phyloP scores from a whole-genome alignment of 192 early-diverging fungal species.

The Backusella morwellensis region DNA sequence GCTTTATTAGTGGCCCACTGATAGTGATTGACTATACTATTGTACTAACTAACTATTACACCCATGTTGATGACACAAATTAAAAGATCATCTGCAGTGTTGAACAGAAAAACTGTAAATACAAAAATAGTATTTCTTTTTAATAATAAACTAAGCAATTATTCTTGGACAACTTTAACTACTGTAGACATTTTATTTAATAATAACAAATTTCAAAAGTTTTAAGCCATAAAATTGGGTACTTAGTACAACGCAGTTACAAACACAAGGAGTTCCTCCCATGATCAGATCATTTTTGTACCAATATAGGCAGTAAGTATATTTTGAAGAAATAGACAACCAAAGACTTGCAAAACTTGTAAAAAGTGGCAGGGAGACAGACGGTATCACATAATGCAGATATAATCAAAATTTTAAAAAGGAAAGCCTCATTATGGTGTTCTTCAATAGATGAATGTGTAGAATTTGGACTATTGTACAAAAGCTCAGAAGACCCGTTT shows the following conservation, averaged over 20 bases:
- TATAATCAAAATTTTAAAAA: background rate
- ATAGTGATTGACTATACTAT: conserved; percentile 87
- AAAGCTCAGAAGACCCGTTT: too few relatives aligned
- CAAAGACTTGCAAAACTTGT: too few relatives aligned
- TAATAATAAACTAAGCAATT: conserved; percentile 83
- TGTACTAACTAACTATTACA: conserved; percentile 88
- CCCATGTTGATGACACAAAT: conserved; percentile 83
- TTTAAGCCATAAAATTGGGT: conserved; percentile 75
- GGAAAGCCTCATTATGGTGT: background rate
- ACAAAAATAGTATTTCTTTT: conserved; percentile 77
- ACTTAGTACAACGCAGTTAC: background rate
- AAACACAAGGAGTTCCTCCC: background rate
- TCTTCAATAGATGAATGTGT: background rate
- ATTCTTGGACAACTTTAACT: conserved; percentile 86
- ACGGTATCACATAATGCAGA: background rate
- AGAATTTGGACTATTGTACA: too few relatives aligned
- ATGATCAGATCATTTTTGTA: background rate
- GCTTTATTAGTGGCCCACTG: conserved; percentile 95
- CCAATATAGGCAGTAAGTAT: too few relatives aligned
- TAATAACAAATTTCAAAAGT: conserved; percentile 91
- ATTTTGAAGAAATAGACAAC: too few relatives aligned
- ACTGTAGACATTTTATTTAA: conserved; percentile 89
- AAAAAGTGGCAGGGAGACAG: background rate
- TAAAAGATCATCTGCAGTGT: conserved; percentile 86
- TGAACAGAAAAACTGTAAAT: conserved; percentile 35